Base-by-base conservation (phyloP, 805 yeast genomes). In the Cephaloascus albidus region DNA sequence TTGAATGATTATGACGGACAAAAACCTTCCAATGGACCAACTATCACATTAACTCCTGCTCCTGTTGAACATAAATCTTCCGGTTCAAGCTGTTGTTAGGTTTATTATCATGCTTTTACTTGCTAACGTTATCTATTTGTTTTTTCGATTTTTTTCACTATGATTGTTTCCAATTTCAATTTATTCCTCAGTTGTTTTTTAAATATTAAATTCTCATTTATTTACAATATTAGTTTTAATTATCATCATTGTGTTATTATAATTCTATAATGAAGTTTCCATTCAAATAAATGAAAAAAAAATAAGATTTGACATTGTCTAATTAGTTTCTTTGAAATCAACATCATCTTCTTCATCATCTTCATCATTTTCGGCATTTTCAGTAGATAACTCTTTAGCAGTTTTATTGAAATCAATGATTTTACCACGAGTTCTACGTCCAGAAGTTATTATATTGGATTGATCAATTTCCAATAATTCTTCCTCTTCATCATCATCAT, bases 21-120 rank as follows among this genome's bases (percentile, higher is more conserved):
- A 47, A 78, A 75, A 54, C 88, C 90, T 41, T 76, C 84, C 36
- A 77, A 75, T 48, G 96, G 97, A 18, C 95, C 90, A 49, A 88
- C 96, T 19, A 89, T 90, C 58, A 77, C 85, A 45, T 80, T 90
- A 60, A 86, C 97, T 3, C 97, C 95, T 36, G 84, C 94, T 43
- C 96, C 96, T 38, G 86, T 84, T 53, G 89, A 85, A 51, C 79
- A 79, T 55, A 72, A 70, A 54, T 57, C 68, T 41, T 66, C 72
- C 45, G 81, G 78, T 57, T 72, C 68, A 53, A 64, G 74, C 19
- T 65, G 65, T 53, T 87, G 96, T 65, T 87, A 65, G 16, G 28
- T 23, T 12, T n/a, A n/a, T n/a, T n/a, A n/a, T n/a, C n/a, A n/a
- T n/a, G n/a, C n/a, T n/a, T n/a, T n/a, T n/a, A n/a, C n/a, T 23